Evolutionary conservation across 2,329 filamentous ascomycete species (phyloP).

Genomic region (Sporothrix brasiliensis): DNA sequence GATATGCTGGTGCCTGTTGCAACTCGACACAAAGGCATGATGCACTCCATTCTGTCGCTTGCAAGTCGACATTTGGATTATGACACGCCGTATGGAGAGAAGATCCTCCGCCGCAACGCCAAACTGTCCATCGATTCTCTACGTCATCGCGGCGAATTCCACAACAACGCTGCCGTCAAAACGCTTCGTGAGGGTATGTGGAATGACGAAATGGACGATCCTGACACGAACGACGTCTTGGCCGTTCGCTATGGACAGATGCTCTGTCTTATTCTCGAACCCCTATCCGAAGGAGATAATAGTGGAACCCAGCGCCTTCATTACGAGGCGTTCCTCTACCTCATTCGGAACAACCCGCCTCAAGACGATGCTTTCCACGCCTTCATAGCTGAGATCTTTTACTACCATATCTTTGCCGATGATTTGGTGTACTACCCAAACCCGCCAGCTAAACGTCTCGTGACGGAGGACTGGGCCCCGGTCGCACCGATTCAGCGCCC

Average conservation of each 20-base stretch:
- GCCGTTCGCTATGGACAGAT: slow-evolving; percentile 65
- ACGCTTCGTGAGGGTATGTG: slow-evolving; percentile 55
- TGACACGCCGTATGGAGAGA: slow-evolving; percentile 58
- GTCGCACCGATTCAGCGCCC: slow-evolving; percentile 50
- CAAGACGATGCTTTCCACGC: slow-evolving; percentile 65
- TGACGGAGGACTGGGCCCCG: slow-evolving; percentile 51
- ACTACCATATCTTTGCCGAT: slow-evolving; percentile 75
- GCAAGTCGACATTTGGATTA: slow-evolving; percentile 75
- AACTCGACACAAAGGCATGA: slow-evolving; percentile 75
- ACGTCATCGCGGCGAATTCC: slow-evolving; percentile 56
- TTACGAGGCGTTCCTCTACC: slow-evolving; percentile 71
- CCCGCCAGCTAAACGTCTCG: slow-evolving; percentile 43
- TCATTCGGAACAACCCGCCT: slow-evolving; percentile 66
- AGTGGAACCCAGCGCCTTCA: slow-evolving; percentile 77
- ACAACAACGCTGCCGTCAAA: slow-evolving; percentile 59
- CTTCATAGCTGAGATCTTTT: slow-evolving; percentile 76
- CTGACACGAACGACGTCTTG: slow-evolving; percentile 52
- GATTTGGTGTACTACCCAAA: slow-evolving; percentile 59
- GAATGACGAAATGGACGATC: slow-evolving; percentile 42
- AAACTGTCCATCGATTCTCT: slow-evolving; percentile 53
- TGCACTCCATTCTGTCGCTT: slow-evolving; percentile 86
- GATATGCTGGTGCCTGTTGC: slow-evolving; percentile 82
- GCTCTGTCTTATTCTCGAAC: slow-evolving; percentile 62
- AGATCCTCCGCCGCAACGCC: slow-evolving; percentile 55
- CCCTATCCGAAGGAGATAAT: slow-evolving; percentile 58